Conservation (phyloP, 2,329 filamentous ascomycete genomes). For the Verticillium tricorpus region DNA sequence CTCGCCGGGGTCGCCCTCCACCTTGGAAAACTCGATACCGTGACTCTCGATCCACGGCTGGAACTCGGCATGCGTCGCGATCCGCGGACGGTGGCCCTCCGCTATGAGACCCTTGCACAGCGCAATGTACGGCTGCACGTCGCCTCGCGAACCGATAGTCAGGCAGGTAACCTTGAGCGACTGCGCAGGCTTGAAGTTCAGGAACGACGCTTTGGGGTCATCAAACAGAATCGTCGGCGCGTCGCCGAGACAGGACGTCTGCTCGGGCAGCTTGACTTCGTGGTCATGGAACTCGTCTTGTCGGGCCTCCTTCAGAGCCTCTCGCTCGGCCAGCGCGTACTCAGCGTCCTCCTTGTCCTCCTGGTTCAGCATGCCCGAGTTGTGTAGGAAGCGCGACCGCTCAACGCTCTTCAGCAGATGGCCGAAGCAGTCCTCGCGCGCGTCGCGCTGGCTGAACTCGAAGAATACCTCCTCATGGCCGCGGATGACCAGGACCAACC, state of each 20-base stretch:
- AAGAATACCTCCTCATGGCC: constrained; percentile 97
- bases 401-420: constrained; percentile 76
- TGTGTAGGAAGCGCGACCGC: constrained; percentile 63
- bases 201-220: constrained; percentile 78
- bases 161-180: constrained; percentile 84
- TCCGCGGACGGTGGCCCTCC: constrained; percentile 81
- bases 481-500: constrained; percentile 85
- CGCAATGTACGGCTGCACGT: constrained; percentile 97
- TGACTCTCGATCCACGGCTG: constrained; percentile 85
- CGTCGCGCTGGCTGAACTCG: constrained; percentile 74
- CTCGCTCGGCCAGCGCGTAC: constrained; percentile 73
- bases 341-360: constrained; percentile 69
- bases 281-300: constrained; percentile 46
- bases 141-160: constrained; percentile 91
- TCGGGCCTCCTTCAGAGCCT: constrained; percentile 73
- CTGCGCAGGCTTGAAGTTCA: constrained; percentile 83
- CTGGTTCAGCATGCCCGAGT: constrained; percentile 62
- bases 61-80: constrained; percentile 91
- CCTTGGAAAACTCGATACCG: constrained; percentile 85
- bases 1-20: constrained; percentile 88
- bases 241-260: constrained; percentile 43
- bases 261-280: constrained; percentile 44
- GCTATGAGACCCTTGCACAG: constrained; percentile 85
- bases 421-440: constrained; percentile 83
- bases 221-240: constrained; percentile 81